Percentiles rank a stretch among this genome's conserved stretches.
Evolutionary conservation across 2,329 filamentous ascomycete genomes (phyloP).

Genomic region (Aspergillus intermedius): DNA sequence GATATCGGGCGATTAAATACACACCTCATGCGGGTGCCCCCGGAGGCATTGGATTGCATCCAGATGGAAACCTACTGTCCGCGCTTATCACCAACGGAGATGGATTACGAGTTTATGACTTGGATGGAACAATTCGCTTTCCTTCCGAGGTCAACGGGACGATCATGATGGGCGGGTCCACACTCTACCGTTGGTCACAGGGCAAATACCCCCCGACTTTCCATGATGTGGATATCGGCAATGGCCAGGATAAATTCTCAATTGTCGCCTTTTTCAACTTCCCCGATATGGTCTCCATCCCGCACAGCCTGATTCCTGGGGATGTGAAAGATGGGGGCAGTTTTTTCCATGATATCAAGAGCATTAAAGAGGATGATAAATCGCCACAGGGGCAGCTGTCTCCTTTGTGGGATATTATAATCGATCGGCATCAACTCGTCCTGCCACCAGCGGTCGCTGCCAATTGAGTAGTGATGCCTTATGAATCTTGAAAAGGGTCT

Average conservation of each 20-base stretch:
- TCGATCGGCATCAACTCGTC: no score
- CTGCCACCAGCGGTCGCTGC: no score
- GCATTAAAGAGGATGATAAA: neutral
- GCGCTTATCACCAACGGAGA: neutral
- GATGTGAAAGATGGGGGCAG: neutral
- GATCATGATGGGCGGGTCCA: neutral
- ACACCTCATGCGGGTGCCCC: no score
- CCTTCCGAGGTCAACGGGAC: neutral
- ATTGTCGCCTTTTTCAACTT: neutral
- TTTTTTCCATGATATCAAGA: neutral
- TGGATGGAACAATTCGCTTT: neutral
- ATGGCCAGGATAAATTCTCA: neutral
- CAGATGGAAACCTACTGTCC: no score
- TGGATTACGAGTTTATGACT: neutral
- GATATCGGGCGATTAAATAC: no score
- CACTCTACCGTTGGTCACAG: neutral
- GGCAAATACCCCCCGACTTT: neutral
- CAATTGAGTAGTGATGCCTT: no score
- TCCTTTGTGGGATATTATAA: no score
- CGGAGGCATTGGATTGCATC: no score
- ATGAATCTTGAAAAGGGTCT: no score
- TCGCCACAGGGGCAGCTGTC: neutral
- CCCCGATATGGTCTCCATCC: neutral
- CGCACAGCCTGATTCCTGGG: neutral
- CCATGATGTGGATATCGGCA: neutral